Percentiles rank a stretch among this genome's conserved stretches.
Conservation (phyloP, 2,329 filamentous ascomycete species). For the Alternaria sp. region DNA sequence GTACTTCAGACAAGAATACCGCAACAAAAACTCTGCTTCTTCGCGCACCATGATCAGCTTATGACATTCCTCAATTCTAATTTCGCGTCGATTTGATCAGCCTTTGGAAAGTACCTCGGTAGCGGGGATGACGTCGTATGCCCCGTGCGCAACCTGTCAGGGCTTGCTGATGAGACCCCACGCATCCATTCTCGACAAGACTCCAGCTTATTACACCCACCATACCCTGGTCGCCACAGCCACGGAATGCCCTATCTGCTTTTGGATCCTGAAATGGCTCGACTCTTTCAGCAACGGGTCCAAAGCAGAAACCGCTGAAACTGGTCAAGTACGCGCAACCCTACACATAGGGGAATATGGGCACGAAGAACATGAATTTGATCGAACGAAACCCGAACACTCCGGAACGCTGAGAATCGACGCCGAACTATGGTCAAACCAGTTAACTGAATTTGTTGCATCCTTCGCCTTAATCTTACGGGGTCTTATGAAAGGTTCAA, state of each 20-base stretch:
- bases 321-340: rapidly evolving
- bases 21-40: too few species aligned
- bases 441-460: rapidly evolving
- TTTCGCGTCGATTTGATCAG: too few species aligned
- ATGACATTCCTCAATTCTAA: too few species aligned
- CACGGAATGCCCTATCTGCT: neutral
- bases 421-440: rapidly evolving
- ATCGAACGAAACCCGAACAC: neutral
- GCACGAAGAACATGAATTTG: neutral
- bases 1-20: too few species aligned
- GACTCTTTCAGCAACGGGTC: neutral
- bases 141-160: neutral
- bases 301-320: neutral
- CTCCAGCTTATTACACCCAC: neutral
- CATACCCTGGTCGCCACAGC: neutral
- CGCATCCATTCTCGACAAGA: neutral
- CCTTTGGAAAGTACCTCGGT: neutral
- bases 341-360: neutral
- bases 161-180: neutral
- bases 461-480: neutral
- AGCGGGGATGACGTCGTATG: neutral
- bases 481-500: neutral
- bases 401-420: rapidly evolving
- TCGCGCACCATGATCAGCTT: too few species aligned
- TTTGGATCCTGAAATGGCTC: neutral